A percentile compares a stretch with the other conserved stretches of the same genome.
These are phyloP conservation scores for Sarocladium oryzae DNA, from an alignment of 2,329 filamentous ascomycete species.

Conservation along the genomic window DNA sequence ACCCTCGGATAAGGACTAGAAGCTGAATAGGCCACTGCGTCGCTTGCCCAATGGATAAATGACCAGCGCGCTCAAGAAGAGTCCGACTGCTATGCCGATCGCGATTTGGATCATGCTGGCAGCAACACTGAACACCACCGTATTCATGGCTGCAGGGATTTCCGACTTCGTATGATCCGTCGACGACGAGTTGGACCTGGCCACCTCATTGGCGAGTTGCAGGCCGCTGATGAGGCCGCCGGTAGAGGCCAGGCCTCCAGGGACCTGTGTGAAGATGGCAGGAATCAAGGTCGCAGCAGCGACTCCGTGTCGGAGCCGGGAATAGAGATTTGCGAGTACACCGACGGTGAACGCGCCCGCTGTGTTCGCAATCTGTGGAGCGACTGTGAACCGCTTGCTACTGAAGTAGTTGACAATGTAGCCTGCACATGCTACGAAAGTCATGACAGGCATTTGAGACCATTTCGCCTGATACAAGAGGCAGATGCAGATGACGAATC, in stretches of 20 bases:
- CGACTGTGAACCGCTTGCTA: slow-evolving; percentile 56
- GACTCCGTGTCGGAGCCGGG: slow-evolving; percentile 47
- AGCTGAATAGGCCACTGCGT: slow-evolving; percentile 43
- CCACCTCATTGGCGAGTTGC: slow-evolving; percentile 36
- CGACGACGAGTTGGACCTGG: slow-evolving; percentile 15
- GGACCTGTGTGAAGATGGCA: slow-evolving; percentile 42
- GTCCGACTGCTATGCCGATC: slow-evolving; percentile 43
- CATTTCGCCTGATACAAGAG: slow-evolving; percentile 77
- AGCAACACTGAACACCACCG: slow-evolving; percentile 38
- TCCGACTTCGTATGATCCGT: slow-evolving; percentile 11
- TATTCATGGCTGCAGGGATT: slow-evolving; percentile 20
- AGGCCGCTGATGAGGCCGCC: slow-evolving; percentile 40
- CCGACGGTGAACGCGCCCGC: slow-evolving; percentile 72
- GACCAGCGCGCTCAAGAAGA: slow-evolving; percentile 42
- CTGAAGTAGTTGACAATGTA: slow-evolving; percentile 74
- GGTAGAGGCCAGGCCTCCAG: slow-evolving; percentile 39
- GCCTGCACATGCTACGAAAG: slow-evolving; percentile 64
- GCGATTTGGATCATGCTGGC: slow-evolving; percentile 47
- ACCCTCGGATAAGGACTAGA: slow-evolving; percentile 20
- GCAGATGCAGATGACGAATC: slow-evolving; percentile 67
- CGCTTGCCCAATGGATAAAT: slow-evolving; percentile 44
- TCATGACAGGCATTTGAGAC: slow-evolving; percentile 73
- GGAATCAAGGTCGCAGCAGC: slow-evolving; percentile 41
- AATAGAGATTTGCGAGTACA: slow-evolving; percentile 71
- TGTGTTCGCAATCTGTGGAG: slow-evolving; percentile 70